Evolutionary conservation across 2,329 filamentous ascomycete species (phyloP).

Genomic region (Emergomyces orientalis): DNA sequence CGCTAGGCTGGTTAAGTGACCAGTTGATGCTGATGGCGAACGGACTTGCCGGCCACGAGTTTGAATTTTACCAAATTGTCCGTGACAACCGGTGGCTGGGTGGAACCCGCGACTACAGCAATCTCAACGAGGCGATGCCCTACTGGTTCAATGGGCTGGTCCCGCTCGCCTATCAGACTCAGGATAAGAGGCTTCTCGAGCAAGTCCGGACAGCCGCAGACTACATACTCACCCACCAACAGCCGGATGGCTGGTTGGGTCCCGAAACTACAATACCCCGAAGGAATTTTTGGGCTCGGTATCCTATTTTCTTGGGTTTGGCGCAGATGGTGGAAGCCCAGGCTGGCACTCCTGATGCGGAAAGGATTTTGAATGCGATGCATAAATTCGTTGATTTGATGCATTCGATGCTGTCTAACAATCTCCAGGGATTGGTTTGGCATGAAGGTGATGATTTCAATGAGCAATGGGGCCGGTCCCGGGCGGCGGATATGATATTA

Average conservation of each 20-base stretch:
- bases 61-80: constrained; percentile 50
- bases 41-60: constrained; percentile 46
- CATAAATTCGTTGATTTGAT: constrained; percentile 43
- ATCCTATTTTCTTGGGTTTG: constrained; percentile 44
- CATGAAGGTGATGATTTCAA: constrained; percentile 38
- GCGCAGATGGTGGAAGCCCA: constrained; percentile 43
- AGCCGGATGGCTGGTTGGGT: constrained; percentile 50
- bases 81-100: constrained; percentile 45
- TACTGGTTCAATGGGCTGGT: constrained; percentile 54
- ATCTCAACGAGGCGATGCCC: constrained; percentile 46
- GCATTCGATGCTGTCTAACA: constrained; percentile 47
- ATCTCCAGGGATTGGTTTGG: constrained; percentile 43
- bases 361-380: constrained; percentile 42
- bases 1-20: constrained; percentile 45
- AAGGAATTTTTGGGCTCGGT: constrained; percentile 47
- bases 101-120: constrained; percentile 44
- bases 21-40: constrained; percentile 42
- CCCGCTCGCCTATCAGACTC: constrained; percentile 44
- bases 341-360: constrained; percentile 28
- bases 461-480: constrained; percentile 32
- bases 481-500: constrained; percentile 39
- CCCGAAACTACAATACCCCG: constrained; percentile 39
- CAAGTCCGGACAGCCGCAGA: constrained; percentile 41
- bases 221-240: constrained; percentile 43
- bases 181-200: constrained; percentile 41